These are phyloP conservation scores for Chalara sp. DNA, from an alignment of 2,329 filamentous ascomycete species.

Conservation along the genomic window DNA sequence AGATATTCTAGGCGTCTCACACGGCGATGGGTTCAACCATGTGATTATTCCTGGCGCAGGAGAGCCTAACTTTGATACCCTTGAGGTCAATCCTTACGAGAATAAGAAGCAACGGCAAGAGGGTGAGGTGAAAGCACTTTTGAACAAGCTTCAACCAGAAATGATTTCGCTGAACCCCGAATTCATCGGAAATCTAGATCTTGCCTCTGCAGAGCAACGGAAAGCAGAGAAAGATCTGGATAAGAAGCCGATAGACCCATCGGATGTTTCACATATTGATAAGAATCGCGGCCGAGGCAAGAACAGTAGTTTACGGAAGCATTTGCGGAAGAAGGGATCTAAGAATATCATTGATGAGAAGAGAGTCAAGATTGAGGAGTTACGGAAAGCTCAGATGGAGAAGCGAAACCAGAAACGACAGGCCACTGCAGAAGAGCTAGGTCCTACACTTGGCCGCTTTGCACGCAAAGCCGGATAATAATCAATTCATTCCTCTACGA, in stretches of 20 bases:
- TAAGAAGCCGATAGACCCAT: slow-evolving; percentile 49
- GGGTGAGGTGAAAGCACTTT: slow-evolving; percentile 76
- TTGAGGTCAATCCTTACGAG: slow-evolving; percentile 94
- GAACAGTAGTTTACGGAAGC: slow-evolving; percentile 82
- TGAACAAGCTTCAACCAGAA: slow-evolving; percentile 92
- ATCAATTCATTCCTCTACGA: not conserved
- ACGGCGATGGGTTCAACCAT: slow-evolving; percentile 80
- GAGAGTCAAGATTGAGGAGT: slow-evolving; percentile 75
- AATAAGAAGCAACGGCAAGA: slow-evolving; percentile 89
- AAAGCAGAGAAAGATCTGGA: slow-evolving; percentile 76
- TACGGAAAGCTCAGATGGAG: slow-evolving; percentile 63
- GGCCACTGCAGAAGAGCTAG: slow-evolving; percentile 66
- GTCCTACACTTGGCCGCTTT: slow-evolving; percentile 82
- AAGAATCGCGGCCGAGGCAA: slow-evolving; percentile 79
- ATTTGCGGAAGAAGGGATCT: slow-evolving; percentile 83
- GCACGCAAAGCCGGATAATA: slow-evolving; percentile 52
- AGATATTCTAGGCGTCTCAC: slow-evolving; percentile 80
- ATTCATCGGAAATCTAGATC: slow-evolving; percentile 82
- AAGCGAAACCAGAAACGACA: slow-evolving; percentile 60
- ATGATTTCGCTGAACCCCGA: slow-evolving; percentile 96
- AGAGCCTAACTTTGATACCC: slow-evolving; percentile 90
- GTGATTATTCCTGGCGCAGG: slow-evolving; percentile 91
- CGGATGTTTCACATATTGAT: slow-evolving; percentile 40
- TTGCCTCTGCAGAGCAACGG: slow-evolving; percentile 70
- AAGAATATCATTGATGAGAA: slow-evolving; percentile 97